phyloP scores from a whole-genome alignment of 768 basidiomycete species.

The Mycena latifolia region DNA sequence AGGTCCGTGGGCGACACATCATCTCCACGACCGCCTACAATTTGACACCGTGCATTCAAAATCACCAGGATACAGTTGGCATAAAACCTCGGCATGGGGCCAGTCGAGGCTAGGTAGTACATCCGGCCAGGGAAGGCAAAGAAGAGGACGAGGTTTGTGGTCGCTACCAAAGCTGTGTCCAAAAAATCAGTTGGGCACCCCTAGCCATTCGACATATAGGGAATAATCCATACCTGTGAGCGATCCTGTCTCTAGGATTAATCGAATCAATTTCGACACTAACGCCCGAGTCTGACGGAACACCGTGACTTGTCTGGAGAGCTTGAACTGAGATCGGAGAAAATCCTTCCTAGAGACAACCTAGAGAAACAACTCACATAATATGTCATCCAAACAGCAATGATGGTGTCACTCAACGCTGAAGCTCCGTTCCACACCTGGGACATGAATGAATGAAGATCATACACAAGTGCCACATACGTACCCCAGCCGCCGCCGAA shows the following conservation, averaged over 20 bases:
- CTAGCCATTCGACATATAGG: too few species aligned
- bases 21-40: too few species aligned
- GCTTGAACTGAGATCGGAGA: not conserved
- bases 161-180: not conserved
- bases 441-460: not conserved
- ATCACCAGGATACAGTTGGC: too few species aligned
- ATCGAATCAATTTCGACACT: not conserved
- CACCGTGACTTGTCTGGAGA: not conserved
- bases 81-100: too few species aligned
- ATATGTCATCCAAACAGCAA: constrained; percentile 42
- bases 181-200: too few species aligned
- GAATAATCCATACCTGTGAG: not conserved
- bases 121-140: not conserved
- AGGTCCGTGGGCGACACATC: too few species aligned
- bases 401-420: constrained; percentile 43
- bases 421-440: too few species aligned
- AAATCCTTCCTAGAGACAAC: not conserved
- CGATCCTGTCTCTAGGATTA: not conserved
- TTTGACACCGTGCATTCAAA: too few species aligned
- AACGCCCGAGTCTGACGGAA: not conserved
- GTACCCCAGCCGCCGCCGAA: not conserved
- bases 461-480: not conserved
- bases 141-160: not conserved
- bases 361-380: not conserved
- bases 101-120: not conserved